A percentile compares a stretch with the other conserved stretches of the same genome.
phyloP scores from a whole-genome alignment of 2,329 filamentous ascomycete genomes.

The Trichoderma citrinoviride region DNA sequence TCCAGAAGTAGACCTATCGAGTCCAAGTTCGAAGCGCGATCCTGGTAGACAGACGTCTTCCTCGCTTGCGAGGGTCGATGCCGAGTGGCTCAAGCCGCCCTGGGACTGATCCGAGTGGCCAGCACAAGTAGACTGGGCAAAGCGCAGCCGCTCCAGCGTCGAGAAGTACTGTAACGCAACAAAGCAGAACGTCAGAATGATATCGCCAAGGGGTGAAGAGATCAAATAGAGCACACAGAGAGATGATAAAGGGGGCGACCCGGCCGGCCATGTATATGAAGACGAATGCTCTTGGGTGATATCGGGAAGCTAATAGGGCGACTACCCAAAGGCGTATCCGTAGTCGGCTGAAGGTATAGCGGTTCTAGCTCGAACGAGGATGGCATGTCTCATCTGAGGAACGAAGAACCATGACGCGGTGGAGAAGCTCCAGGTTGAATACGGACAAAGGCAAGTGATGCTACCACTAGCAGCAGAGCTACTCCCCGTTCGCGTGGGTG shows the following conservation, averaged over 20 bases:
- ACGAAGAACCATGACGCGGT: conserved; percentile 29
- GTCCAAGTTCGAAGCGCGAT: background rate
- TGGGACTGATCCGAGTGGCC: conserved; percentile 32
- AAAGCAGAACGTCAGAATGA: background rate
- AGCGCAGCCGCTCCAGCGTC: conserved; percentile 65
- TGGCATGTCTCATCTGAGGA: conserved; percentile 42
- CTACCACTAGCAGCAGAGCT: conserved; percentile 7
- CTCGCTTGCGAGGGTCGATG: conserved; percentile 22
- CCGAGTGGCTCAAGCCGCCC: conserved; percentile 28
- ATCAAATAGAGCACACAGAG: background rate
- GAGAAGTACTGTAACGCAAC: conserved; percentile 62
- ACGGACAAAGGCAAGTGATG: conserved; percentile 3
- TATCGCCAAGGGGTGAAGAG: background rate
- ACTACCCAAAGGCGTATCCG: conserved; percentile 15
- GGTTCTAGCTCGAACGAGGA: conserved; percentile 30
- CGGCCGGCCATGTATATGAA: conserved; percentile 10
- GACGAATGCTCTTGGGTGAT: background rate
- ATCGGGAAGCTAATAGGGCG: conserved; percentile 3
- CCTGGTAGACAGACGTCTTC: conserved; percentile 2
- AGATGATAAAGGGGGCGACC: conserved; percentile 7
- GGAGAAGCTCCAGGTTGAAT: conserved; percentile 23
- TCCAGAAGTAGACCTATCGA: background rate
- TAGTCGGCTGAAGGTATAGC: conserved; percentile 1
- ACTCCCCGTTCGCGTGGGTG: background rate
- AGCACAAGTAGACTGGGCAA: conserved; percentile 49